Base-by-base conservation (phyloP, 441 rosid genomes). In the Gossypium schwendimanii region DNA sequence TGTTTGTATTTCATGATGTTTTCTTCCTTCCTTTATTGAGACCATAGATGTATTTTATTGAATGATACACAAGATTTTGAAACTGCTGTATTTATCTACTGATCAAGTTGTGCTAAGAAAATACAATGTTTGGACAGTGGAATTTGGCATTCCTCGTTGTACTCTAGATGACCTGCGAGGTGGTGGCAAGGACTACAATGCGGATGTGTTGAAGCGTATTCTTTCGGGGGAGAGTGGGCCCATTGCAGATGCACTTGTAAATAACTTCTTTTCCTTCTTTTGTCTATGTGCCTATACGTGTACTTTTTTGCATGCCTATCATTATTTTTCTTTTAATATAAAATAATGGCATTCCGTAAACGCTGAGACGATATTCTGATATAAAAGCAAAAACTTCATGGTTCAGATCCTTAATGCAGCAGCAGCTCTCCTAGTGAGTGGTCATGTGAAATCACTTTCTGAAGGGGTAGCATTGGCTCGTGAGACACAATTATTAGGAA, bases 321-420 rank as follows among this genome's bases (percentile, higher is more conserved):
- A 11, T n/a, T 21, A 44, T 44, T 12, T 44, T 6, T 31, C 24
- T 9, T 17, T 62, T n/a, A 21, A 9, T 45, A 12, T 18, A 18
- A 60, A 9, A 10, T 18, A 39, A 63, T 18, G 26, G 28, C 8
- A 15, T 18, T 41, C 10, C n/a, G 15, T 6, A 5, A 23, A 63
- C 36, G 28, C 4, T 44, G 52, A 63, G 71, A 8, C 3, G 8
- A 41, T 76, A 63, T 80, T 39, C 61, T 55, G 31, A 73, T 69
- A 50, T 4, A 0, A 4, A 54, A 61, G 50, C 61, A 50, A 63
- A 20, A 72, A 72, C 8, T 33, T 33, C 39, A 6, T 33, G 8
- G 28, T 59, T 67, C 85, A 95, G 99, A 86, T 93, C 77, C 84
- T 96, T 20, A 93, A 91, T 77, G 94, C 99, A 69, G 99, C 96